Base-by-base conservation (phyloP, 2,329 filamentous ascomycete genomes). In the Neophaeococcomyces aloes region DNA sequence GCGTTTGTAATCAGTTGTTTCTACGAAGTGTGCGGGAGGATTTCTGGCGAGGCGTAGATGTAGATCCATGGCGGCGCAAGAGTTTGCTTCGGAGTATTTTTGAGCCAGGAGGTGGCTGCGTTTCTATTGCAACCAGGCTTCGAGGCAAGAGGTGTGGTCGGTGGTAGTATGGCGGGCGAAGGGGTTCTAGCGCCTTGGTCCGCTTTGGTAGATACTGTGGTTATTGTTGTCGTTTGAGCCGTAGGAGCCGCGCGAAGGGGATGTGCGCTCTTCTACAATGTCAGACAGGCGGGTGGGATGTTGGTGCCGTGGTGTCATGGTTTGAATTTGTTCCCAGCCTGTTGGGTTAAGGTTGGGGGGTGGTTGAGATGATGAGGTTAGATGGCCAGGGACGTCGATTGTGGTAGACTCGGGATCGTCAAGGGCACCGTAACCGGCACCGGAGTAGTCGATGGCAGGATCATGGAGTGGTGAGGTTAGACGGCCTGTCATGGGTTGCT, bases 221-320 rank as follows among this genome's bases (percentile, higher is more conserved):
- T 42, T 31, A 4, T 17, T 25, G 21, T 27, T 25, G 13, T 30
- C 34, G 13, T 30, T 42, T 11, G 39, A 31, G 11, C 32, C 25
- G 41, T 32, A 19, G 31, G 19, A 29, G 14, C 49, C 45, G 53
- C 82, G 84, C 11, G 82, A 85, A 17, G 83, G 76, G 59, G 65
- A 72, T n/a, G 69, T 70, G 31, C 59, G 53, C 63, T 93, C 86
- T 58, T 87, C 83, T 23, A 91, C 73, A 21, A 94, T 87, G 63
- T 94, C 87, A 61, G 86, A 94, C 50, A 94, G 68, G 45, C 88
- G 71, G 7, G 87, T 94, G 0, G 87, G 87, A 63, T 94, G 86
- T 53, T 91, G 85, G 62, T 94, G 87, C 44, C 70, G 61, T 4
- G 79, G 75, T 18, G 93, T 13, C 76, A 80, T 2, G 78, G 72